A percentile compares a stretch with the other conserved stretches of the same genome.
Evolutionary conservation across 352 stramenopile species (phyloP).

Genomic region (Blastocystis sp.): DNA sequence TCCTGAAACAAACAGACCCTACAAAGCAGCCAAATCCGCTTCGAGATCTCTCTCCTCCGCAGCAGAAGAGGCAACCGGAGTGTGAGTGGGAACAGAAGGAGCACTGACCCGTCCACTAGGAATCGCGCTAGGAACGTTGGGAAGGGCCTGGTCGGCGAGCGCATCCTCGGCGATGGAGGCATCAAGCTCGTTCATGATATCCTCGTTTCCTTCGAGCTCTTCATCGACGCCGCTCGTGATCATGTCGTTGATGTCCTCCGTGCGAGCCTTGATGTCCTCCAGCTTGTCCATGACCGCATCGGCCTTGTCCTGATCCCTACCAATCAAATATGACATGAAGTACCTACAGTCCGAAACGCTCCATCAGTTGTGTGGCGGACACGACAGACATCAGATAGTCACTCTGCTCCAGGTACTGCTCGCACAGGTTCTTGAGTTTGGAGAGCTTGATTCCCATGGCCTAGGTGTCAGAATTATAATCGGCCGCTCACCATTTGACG

Average conservation of each 20-base stretch:
- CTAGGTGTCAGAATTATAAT: neutral
- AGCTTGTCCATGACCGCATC: constrained; percentile 35
- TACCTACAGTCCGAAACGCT: neutral
- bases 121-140: neutral
- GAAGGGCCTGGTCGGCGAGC: neutral
- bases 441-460: constrained; percentile 12
- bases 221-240: neutral
- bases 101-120: neutral
- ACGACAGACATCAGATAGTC: constrained; percentile 12
- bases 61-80: neutral
- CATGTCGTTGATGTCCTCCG: constrained; percentile 2
- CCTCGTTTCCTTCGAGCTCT: neutral
- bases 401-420: constrained; percentile 24
- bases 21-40: neutral
- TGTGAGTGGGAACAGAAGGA: neutral
- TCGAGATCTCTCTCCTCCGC: neutral
- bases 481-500: neutral
- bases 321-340: neutral
- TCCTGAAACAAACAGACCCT: neutral
- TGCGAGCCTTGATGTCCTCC: neutral
- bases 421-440: constrained; percentile 38
- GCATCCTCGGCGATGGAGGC: neutral
- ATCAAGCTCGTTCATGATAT: neutral
- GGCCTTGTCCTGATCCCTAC: constrained; percentile 5
- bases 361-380: neutral